phyloP scores from a whole-genome alignment of 805 yeast species.

The Grigorovia transvaalensis region DNA sequence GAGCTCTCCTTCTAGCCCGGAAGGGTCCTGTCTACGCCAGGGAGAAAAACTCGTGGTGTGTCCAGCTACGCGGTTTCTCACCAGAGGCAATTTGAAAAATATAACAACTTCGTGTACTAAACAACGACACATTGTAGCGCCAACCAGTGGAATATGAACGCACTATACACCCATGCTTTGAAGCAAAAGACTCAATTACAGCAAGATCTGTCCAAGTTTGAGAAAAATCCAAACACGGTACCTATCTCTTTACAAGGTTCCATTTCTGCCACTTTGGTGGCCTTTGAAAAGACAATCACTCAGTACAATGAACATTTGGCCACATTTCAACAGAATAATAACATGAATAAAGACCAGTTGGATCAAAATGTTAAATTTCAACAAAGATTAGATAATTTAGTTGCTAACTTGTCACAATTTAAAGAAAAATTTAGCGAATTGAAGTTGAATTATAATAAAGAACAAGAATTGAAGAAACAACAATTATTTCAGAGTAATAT shows the following conservation, averaged over 20 bases:
- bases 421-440: conserved; percentile 27
- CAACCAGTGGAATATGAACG: conserved; percentile 43
- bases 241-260: conserved; percentile 66
- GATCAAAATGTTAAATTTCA: conserved; percentile 35
- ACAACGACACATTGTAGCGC: background rate
- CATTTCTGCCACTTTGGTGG: conserved; percentile 50
- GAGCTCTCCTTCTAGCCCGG: background rate
- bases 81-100: background rate
- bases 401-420: conserved; percentile 27
- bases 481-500: conserved; percentile 11
- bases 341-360: conserved; percentile 3
- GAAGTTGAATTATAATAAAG: conserved; percentile 19
- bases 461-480: conserved; percentile 7
- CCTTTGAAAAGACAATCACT: conserved; percentile 63
- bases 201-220: conserved; percentile 59
- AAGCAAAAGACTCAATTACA: conserved; percentile 70
- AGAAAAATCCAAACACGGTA: conserved; percentile 47
- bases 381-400: conserved; percentile 51
- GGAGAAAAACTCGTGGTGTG: background rate
- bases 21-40: background rate
- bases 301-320: conserved; percentile 31
- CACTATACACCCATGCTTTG: conserved; percentile 80
- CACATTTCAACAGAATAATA: conserved; percentile 42
- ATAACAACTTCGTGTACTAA: background rate
- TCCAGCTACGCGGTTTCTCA: background rate